Evolutionary conservation across 805 yeast species (phyloP), one percentile per base, ranked within the genome.

Genomic region (Monosporozyma solicola): DNA sequence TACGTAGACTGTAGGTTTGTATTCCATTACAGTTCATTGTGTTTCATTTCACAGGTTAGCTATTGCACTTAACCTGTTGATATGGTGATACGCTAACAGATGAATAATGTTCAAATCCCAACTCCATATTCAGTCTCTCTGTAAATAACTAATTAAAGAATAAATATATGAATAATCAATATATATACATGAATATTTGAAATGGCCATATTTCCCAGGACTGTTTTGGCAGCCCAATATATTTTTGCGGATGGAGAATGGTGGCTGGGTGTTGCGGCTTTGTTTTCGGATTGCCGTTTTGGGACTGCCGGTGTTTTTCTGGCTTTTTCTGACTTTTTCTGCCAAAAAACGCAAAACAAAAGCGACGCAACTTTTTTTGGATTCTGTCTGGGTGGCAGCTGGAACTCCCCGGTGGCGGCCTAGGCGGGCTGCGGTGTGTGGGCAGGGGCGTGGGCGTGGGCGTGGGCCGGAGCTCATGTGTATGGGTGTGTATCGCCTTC

Each of bases 1-100:
- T 76, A 54, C 85, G 97, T 75, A 83, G 95, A 73, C 74, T 85
- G 63, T 82, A 35, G 15, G 3, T 3, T n/a, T 5, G 9, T 46
- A 20, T 20, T 20, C 1, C 20, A 20, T 20, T 20, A 20, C 20
- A 20, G 20, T 20, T 20, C 20, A 20, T 20, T 20, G 20, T 20
- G 20, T 20, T 20, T 20, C 20, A 20, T 20, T 2, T 20, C 20
- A 20, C 20, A 20, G 20, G 1, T 20, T 20, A 20, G 20, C 20
- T 20, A 20, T 20, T 20, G 20, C 20, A 20, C 20, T 20, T 2
- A 20, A 20, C 20, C 20, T 20, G 20, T 20, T 20, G 20, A 20
- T 20, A 20, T 20, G 20, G 20, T 20, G 20, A 20, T 20, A 20
- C 1, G 20, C 20, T 20, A 20, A 20, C 20, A 20, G 20, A 20